phyloP scores from a whole-genome alignment of 2,329 filamentous ascomycete genomes.

The Penicillium vulpinum region DNA sequence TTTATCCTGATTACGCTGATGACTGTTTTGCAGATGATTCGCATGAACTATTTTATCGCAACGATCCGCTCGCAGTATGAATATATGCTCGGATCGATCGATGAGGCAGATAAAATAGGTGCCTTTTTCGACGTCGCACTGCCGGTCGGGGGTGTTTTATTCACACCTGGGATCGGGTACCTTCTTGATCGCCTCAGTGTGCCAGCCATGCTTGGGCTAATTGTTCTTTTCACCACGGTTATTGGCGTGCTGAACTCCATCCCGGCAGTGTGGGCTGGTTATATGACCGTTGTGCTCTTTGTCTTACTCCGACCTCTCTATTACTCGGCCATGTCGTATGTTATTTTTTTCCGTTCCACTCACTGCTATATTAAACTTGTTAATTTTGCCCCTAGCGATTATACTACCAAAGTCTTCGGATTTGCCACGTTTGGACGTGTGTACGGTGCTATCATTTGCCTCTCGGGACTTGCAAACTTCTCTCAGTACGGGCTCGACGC shows the following conservation, averaged over 20 bases:
- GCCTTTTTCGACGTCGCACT: slow-evolving; percentile 81
- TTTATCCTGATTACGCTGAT: slow-evolving; percentile 82
- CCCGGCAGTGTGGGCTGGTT: slow-evolving; percentile 62
- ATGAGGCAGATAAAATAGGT: slow-evolving; percentile 69
- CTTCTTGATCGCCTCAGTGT: slow-evolving; percentile 78
- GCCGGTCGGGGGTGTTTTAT: slow-evolving; percentile 75
- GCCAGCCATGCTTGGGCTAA: slow-evolving; percentile 64
- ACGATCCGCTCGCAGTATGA: slow-evolving; percentile 82
- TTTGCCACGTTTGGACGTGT: slow-evolving; percentile 90
- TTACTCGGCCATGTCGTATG: slow-evolving; percentile 78
- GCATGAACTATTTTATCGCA: slow-evolving; percentile 91
- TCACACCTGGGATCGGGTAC: slow-evolving; percentile 80
- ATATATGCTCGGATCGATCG: slow-evolving; percentile 65
- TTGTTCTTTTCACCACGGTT: slow-evolving; percentile 69
- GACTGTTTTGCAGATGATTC: slow-evolving; percentile 73
- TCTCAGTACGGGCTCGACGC: slow-evolving; percentile 77
- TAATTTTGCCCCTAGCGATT: slow-evolving; percentile 57
- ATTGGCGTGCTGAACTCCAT: slow-evolving; percentile 78
- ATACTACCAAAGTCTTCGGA: slow-evolving; percentile 87
- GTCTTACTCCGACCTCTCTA: slow-evolving; percentile 85
- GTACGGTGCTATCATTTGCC: slow-evolving; percentile 84
- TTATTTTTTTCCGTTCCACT: slow-evolving; percentile 11
- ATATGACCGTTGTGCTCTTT: slow-evolving; percentile 78
- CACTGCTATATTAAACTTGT: neutral
- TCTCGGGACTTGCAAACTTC: slow-evolving; percentile 81